Conservation (phyloP, 306 rosid species). For the Prinsepia uniflora region DNA sequence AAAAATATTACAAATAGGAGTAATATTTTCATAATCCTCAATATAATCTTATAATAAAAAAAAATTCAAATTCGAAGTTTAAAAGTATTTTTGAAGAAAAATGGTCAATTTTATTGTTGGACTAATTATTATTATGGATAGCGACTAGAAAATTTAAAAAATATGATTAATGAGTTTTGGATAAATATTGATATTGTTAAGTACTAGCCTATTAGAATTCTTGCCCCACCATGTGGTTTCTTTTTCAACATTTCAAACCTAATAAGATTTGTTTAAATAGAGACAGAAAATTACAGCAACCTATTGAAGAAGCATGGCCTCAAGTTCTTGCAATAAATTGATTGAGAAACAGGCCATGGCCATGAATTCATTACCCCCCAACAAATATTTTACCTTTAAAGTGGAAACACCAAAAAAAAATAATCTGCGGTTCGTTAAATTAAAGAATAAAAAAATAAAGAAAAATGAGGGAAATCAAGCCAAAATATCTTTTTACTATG, state of each 20-base stretch:
- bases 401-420: background rate
- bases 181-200: too few relatives aligned
- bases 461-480: background rate
- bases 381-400: background rate
- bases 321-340: background rate
- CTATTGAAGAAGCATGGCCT: background rate
- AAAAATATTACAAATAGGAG: too few relatives aligned
- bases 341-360: constrained; percentile 1
- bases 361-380: constrained; percentile 5
- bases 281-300: background rate
- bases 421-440: background rate
- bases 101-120: too few relatives aligned
- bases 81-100: too few relatives aligned
- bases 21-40: too few relatives aligned
- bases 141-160: too few relatives aligned
- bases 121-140: too few relatives aligned
- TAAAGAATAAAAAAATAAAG: background rate
- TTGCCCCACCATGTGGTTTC: constrained; percentile 21
- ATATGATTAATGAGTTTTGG: too few relatives aligned
- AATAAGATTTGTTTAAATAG: constrained; percentile 5
- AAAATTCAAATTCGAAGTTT: too few relatives aligned
- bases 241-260: constrained; percentile 7
- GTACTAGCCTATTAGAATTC: background rate
- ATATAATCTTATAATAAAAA: too few relatives aligned
- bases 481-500: constrained; percentile 4